These are phyloP conservation scores for Butyriboletus appendiculatus DNA, from an alignment of 1,284 basidiomycete genomes.

Conservation along the genomic window DNA sequence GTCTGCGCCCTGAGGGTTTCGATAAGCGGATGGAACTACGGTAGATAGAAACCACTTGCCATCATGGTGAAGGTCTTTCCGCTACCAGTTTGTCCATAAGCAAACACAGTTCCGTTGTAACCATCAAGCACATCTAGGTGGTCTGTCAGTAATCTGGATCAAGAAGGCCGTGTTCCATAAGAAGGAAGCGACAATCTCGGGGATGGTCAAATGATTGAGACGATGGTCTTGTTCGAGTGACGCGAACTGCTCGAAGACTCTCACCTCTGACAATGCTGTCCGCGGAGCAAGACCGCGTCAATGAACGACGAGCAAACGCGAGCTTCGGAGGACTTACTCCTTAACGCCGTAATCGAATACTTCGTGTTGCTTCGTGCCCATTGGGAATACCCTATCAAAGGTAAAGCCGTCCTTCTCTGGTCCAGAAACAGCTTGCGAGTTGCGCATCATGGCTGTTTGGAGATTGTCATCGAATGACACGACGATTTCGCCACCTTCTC, in stretches of 20 bases:
- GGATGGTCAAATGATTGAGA: neutral
- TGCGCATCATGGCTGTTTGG: constrained; percentile 81
- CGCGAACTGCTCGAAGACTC: constrained; percentile 13
- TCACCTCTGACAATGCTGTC: constrained; percentile 77
- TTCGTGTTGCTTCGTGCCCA: constrained; percentile 89
- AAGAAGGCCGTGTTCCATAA: constrained; percentile 4
- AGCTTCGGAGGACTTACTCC: constrained; percentile 60
- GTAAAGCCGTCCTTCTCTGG: constrained; percentile 94
- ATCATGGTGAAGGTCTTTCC: constrained; percentile 99
- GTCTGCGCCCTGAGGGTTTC: constrained; percentile 78
- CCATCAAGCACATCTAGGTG: constrained; percentile 92
- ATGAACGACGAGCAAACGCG: constrained; percentile 10
- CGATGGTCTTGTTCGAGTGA: neutral
- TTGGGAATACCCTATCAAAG: constrained; percentile 96
- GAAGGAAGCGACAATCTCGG: constrained; percentile 7
- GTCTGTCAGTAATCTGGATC: constrained; percentile 19
- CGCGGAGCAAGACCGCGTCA: constrained; percentile 18
- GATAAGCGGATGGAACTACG: constrained; percentile 13
- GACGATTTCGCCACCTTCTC: constrained; percentile 90
- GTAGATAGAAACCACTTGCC: constrained; percentile 48
- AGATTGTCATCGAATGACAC: constrained; percentile 88
- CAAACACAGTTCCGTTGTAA: constrained; percentile 98
- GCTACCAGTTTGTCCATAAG: constrained; percentile 98
- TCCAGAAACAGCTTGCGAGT: constrained; percentile 62
- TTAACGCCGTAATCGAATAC: constrained; percentile 99